Evolutionary conservation across 352 stramenopile genomes (phyloP).

Genomic region (Phytophthora fragariae): DNA sequence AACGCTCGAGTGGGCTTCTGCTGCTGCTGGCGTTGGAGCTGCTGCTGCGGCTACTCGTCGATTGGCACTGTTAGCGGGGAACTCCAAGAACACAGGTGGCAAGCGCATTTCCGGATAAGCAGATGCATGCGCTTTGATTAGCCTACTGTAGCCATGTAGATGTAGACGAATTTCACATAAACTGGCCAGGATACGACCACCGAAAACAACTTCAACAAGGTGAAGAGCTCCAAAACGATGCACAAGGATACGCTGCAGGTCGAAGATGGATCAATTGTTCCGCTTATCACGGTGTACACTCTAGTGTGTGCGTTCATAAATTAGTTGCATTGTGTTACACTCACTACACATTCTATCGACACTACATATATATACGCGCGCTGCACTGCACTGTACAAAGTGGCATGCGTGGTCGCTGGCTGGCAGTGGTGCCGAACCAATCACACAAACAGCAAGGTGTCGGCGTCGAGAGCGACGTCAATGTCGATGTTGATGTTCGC

Average conservation of each 20-base stretch:
- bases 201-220: background rate
- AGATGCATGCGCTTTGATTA: slow-evolving; percentile 7
- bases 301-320: background rate
- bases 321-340: background rate
- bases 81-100: slow-evolving; percentile 2
- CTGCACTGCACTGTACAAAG: background rate
- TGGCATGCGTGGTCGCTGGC: background rate
- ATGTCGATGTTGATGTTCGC: background rate
- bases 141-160: background rate
- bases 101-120: slow-evolving; percentile 10
- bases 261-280: too few species aligned
- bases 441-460: background rate
- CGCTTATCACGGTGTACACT: background rate
- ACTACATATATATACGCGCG: background rate
- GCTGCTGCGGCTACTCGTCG: background rate
- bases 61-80: slow-evolving; percentile 6
- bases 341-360: background rate
- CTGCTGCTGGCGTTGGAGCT: slow-evolving; percentile 2
- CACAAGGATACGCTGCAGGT: too few species aligned
- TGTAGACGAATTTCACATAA: background rate
- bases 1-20: slow-evolving; percentile 8
- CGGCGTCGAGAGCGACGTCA: background rate
- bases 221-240: too few species aligned
- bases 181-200: background rate
- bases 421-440: background rate